Conservation (phyloP, 352 stramenopile species). For the Peronospora farinosa region DNA sequence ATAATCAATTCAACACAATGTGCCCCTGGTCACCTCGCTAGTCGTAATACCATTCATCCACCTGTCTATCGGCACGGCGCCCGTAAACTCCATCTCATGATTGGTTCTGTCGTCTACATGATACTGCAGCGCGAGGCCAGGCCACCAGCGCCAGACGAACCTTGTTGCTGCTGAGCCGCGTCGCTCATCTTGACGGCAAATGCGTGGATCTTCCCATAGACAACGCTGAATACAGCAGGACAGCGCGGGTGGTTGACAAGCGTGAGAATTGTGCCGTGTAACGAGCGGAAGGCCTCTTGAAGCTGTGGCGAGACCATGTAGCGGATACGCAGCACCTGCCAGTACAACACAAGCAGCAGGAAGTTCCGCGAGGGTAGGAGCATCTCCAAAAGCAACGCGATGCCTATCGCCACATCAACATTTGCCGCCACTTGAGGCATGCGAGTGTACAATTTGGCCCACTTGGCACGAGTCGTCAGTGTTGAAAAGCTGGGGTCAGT, state of each 20-base stretch:
- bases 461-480: slow-evolving; percentile 59
- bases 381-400: slow-evolving; percentile 77
- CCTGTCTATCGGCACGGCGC: slow-evolving; percentile 20
- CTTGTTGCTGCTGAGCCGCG: slow-evolving; percentile 36
- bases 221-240: slow-evolving; percentile 40
- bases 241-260: slow-evolving; percentile 65
- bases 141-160: slow-evolving; percentile 25
- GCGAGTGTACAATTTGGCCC: slow-evolving; percentile 75
- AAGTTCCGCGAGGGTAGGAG: slow-evolving; percentile 82
- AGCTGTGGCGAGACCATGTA: slow-evolving; percentile 89
- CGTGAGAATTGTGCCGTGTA: slow-evolving; percentile 58
- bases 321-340: slow-evolving; percentile 85
- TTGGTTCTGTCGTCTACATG: slow-evolving; percentile 45
- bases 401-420: slow-evolving; percentile 76
- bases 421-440: slow-evolving; percentile 71
- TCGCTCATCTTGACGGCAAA: slow-evolving; percentile 68
- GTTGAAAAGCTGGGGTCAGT: slow-evolving; percentile 51
- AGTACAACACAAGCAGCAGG: slow-evolving; percentile 82
- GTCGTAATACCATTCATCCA: slow-evolving; percentile 11
- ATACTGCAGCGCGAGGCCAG: slow-evolving; percentile 51
- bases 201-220: slow-evolving; percentile 68
- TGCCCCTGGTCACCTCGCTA: slow-evolving; percentile 13
- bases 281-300: slow-evolving; percentile 68
- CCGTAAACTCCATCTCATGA: background rate
- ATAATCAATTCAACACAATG: slow-evolving; percentile 7